Base-by-base conservation (phyloP, 371 early-diverging fungal genomes). In the Apophysomyces elegans region DNA sequence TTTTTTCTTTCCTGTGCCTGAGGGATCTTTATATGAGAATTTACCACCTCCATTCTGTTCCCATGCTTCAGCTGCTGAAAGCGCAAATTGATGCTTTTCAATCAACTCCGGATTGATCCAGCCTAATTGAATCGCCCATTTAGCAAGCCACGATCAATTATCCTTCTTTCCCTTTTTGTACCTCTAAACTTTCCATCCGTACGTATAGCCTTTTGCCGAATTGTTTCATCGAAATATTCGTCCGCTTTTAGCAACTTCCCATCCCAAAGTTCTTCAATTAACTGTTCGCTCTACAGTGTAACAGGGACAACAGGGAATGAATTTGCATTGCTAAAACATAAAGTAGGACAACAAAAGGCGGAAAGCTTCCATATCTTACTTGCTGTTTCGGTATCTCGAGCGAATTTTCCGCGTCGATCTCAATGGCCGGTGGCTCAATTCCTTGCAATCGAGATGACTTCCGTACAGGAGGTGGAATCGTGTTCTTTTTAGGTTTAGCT, bases 41-140 rank as follows among this genome's bases (percentile, higher is more conserved):
- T 78, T 82, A n/a, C 90, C 91, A 37, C 91, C 91, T 13, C 90
- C 91, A 57, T 91, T 86, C 59, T 86, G 85, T 58, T 91, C 89
- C 90, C 91, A 91, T 16, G 88, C 88, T 58, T 87, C 89, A 7
- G 82, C 60, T 3, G 90, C 88, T 44, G 77, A 81, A 32, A 73
- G 65, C 21, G 84, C 86, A 44, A 91, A 80, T 1, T 85, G 85
- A 56, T 90, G 78, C 58, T 82, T 86, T 41, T 75, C 72, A 59
- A 89, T 79, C n/a, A 86, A 71, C 0, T 74, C 84, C 0, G 75
- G 75, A 41, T 87, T 86, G 37, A 89, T 75, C 90, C 90, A 91
- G 11, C 90, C 88, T 59, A 37, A 1, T n/a, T n/a, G 37, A 18
- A 36, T 4, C 16, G 39, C 44, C 16, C 1, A 26, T 26, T 26